Evolutionary conservation across 2,329 filamentous ascomycete species (phyloP).

Genomic region (Ascomycota sp.): DNA sequence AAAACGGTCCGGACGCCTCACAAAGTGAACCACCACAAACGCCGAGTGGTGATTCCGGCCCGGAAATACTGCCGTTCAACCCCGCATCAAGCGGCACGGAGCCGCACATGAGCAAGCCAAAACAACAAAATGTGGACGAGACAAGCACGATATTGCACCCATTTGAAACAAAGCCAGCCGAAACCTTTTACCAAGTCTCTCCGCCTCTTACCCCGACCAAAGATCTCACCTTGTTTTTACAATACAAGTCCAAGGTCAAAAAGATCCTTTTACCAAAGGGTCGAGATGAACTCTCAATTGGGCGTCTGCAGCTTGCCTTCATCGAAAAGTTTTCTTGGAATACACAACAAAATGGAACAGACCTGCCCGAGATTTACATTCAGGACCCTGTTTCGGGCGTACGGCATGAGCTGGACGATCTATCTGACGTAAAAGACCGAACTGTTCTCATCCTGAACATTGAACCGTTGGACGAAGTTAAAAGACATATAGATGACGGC

Average conservation of each 20-base stretch:
- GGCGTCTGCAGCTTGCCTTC: slow-evolving; percentile 79
- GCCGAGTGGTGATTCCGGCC: background rate
- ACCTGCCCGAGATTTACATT: slow-evolving; percentile 93
- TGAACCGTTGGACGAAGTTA: slow-evolving; percentile 85
- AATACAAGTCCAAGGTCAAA: slow-evolving; percentile 94
- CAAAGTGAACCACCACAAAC: background rate
- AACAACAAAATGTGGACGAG: slow-evolving; percentile 7
- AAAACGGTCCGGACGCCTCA: no score
- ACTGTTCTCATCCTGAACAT: slow-evolving; percentile 90
- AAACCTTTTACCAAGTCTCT: slow-evolving; percentile 35
- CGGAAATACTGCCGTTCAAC: slow-evolving; percentile 7
- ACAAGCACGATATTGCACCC: slow-evolving; percentile 6
- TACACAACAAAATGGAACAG: slow-evolving; percentile 78
- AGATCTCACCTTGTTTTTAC: slow-evolving; percentile 80
- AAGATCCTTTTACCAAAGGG: slow-evolving; percentile 83
- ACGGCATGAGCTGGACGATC: slow-evolving; percentile 88
- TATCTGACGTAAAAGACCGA: slow-evolving; percentile 82
- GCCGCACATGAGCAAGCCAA: slow-evolving; percentile 3
- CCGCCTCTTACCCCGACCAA: slow-evolving; percentile 52
- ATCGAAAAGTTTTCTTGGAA: slow-evolving; percentile 99
- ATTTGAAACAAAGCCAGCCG: slow-evolving; percentile 21
- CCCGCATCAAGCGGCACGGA: slow-evolving; percentile 3
- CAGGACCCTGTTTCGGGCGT: slow-evolving; percentile 90
- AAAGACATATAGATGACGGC: slow-evolving; percentile 86
- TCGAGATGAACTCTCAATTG: slow-evolving; percentile 65